Evolutionary conservation across 257 asterid genomes (phyloP).

Genomic region (Nicotiana otophora): DNA sequence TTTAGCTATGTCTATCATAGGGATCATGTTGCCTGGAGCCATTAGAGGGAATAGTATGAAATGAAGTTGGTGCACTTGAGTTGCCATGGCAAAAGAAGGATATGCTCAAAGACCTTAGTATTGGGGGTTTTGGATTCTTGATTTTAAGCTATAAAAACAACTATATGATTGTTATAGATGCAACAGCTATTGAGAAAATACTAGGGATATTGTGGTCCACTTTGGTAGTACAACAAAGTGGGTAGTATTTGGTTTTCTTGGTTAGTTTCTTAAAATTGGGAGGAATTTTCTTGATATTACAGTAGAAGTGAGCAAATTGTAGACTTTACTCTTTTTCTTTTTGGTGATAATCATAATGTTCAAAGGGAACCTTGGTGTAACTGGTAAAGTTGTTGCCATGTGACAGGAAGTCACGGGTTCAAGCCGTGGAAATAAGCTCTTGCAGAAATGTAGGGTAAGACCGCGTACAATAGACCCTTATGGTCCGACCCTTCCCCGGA

Average conservation of each 20-base stretch:
- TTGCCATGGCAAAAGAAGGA: not conserved
- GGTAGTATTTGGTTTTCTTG: no score
- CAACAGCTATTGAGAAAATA: not conserved
- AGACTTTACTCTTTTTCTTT: not conserved
- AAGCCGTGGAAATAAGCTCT: no score
- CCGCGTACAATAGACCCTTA: no score
- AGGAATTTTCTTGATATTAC: no score
- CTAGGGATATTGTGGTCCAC: not conserved
- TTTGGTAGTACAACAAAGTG: not conserved
- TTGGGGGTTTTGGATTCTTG: not conserved
- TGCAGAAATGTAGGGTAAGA: no score
- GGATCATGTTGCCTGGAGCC: constrained; percentile 51
- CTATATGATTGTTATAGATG: no score
- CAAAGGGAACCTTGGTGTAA: no score
- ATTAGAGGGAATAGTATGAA: constrained; percentile 35
- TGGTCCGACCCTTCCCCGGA: no score
- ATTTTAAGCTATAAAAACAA: not conserved
- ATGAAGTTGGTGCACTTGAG: constrained; percentile 17
- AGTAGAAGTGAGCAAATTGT: not conserved
- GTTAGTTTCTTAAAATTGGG: no score
- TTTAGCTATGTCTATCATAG: constrained; percentile 45
- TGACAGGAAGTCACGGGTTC: no score
- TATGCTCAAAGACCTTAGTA: not conserved
- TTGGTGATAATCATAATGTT: no score
- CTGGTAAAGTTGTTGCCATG: no score